These are phyloP conservation scores for Boletellus sp. DNA, from an alignment of 1,284 basidiomycete species.

Conservation along the genomic window DNA sequence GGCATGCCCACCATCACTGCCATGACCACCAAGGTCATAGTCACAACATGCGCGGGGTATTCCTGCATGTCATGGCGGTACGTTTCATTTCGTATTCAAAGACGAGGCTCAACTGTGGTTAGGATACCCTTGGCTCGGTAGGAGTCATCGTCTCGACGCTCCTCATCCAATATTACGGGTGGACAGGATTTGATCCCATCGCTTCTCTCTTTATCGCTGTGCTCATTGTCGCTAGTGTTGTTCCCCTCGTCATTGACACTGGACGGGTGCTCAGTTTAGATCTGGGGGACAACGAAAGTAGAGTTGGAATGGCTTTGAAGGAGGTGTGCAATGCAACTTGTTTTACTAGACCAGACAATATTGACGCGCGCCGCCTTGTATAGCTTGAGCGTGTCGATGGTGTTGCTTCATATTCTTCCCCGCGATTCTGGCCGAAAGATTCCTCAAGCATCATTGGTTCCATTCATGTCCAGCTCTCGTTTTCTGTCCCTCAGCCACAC, in stretches of 20 bases:
- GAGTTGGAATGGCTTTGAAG: constrained; percentile 69
- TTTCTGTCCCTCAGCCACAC: constrained; percentile 36
- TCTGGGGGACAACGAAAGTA: constrained; percentile 64
- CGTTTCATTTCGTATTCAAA: constrained; percentile 29
- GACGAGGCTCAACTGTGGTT: constrained; percentile 11
- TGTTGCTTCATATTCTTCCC: constrained; percentile 73
- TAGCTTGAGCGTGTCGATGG: constrained; percentile 70
- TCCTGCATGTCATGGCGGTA: constrained; percentile 88
- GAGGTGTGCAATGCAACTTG: constrained; percentile 50
- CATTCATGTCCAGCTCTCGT: constrained; percentile 78
- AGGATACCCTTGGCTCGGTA: constrained; percentile 90
- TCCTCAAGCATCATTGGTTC: constrained; percentile 82
- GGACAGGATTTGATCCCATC: constrained; percentile 99
- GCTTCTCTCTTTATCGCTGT: constrained; percentile 96
- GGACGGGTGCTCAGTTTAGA: constrained; percentile 89
- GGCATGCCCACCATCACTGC: constrained; percentile 29
- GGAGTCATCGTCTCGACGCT: constrained; percentile 99
- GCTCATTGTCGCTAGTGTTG: constrained; percentile 91
- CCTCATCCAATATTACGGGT: constrained; percentile 95
- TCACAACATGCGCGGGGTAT: constrained; percentile 99
- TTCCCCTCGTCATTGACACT: constrained; percentile 92
- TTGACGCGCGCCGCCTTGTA: constrained; percentile 27
- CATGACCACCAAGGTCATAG: constrained; percentile 79
- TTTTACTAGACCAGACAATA: neutral
- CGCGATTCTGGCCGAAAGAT: constrained; percentile 97